Conservation (phyloP, 2,329 filamentous ascomycete species). For the Dothideomycetidae sp. region DNA sequence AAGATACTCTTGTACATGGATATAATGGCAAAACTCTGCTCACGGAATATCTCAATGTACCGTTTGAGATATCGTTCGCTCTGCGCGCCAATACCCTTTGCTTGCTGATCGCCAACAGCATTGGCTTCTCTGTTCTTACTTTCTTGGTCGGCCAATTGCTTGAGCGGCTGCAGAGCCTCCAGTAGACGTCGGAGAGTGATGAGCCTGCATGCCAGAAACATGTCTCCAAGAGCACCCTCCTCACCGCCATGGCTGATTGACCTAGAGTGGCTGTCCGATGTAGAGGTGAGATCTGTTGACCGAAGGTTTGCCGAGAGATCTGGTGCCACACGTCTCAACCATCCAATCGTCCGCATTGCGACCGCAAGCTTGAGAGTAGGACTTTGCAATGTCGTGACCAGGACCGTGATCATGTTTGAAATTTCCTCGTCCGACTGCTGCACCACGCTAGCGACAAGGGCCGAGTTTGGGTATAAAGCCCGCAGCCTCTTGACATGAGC, state of each 20-base stretch:
- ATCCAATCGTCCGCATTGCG: conserved; percentile 80
- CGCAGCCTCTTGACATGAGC: conserved; percentile 84
- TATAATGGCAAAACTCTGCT: conserved; percentile 91
- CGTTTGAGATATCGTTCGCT: conserved; percentile 88
- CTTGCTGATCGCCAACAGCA: neutral
- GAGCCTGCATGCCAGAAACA: conserved; percentile 79
- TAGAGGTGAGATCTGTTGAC: neutral
- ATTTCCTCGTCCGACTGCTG: conserved; percentile 74
- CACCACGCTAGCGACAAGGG: conserved; percentile 58
- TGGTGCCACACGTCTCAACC: conserved; percentile 74
- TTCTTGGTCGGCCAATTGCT: conserved; percentile 83
- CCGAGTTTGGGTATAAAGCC: conserved; percentile 65
- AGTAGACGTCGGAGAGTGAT: conserved; percentile 67
- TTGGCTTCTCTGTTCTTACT: conserved; percentile 18
- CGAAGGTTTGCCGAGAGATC: conserved; percentile 42
- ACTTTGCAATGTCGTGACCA: conserved; percentile 62
- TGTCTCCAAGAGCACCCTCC: conserved; percentile 59
- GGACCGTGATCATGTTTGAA: conserved; percentile 71
- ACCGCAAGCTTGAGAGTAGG: conserved; percentile 76
- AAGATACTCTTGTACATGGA: conserved; percentile 92
- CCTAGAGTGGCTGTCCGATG: neutral
- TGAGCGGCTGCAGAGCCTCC: conserved; percentile 68
- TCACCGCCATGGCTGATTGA: conserved; percentile 14
- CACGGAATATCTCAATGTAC: conserved; percentile 93
- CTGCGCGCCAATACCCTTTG: conserved; percentile 55